Evolutionary conservation across 202 grass and related monocot genomes (phyloP).

Genomic region (Setaria viridis): DNA sequence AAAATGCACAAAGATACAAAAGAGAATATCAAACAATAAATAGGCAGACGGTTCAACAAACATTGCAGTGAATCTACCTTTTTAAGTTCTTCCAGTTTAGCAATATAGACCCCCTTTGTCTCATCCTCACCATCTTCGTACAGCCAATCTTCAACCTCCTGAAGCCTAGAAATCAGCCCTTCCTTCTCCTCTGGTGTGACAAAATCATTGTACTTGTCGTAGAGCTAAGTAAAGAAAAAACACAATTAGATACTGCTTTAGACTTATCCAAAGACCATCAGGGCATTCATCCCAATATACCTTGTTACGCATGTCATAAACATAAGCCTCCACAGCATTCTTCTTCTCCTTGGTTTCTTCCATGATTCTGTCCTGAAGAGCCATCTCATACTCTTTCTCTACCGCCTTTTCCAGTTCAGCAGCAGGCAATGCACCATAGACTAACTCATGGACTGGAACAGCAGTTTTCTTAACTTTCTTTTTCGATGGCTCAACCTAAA

Average conservation of each 20-base stretch:
- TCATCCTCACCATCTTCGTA: slow-evolving; percentile 99
- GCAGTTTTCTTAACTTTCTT: slow-evolving; percentile 95
- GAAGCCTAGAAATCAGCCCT: slow-evolving; percentile 68
- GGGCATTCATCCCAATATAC: slow-evolving; percentile 39
- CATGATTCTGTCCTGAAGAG: slow-evolving; percentile 97
- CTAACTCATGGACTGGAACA: slow-evolving; percentile 74
- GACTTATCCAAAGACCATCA: not conserved
- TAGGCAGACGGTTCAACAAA: not conserved
- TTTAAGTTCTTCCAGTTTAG: slow-evolving; percentile 88
- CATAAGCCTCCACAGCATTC: slow-evolving; percentile 96
- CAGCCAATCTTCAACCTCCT: slow-evolving; percentile 95
- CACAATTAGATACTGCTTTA: slow-evolving; percentile 30
- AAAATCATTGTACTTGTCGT: slow-evolving; percentile 80
- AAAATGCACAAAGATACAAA: slow-evolving; percentile 1
- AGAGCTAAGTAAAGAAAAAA: slow-evolving; percentile 61
- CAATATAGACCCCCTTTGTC: slow-evolving; percentile 93
- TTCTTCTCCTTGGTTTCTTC: slow-evolving; percentile 99
- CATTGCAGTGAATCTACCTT: slow-evolving; percentile 40
- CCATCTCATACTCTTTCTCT: slow-evolving; percentile 97
- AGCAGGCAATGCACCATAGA: slow-evolving; percentile 75
- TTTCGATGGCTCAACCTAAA: slow-evolving; percentile 71
- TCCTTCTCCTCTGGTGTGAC: slow-evolving; percentile 76
- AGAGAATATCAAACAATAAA: not conserved
- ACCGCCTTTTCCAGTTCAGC: slow-evolving; percentile 79
- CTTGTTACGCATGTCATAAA: slow-evolving; percentile 99